Percentiles rank a stretch among this genome's conserved stretches.
phyloP scores from a whole-genome alignment of 2,329 filamentous ascomycete genomes.

The Fusarium albidum region DNA sequence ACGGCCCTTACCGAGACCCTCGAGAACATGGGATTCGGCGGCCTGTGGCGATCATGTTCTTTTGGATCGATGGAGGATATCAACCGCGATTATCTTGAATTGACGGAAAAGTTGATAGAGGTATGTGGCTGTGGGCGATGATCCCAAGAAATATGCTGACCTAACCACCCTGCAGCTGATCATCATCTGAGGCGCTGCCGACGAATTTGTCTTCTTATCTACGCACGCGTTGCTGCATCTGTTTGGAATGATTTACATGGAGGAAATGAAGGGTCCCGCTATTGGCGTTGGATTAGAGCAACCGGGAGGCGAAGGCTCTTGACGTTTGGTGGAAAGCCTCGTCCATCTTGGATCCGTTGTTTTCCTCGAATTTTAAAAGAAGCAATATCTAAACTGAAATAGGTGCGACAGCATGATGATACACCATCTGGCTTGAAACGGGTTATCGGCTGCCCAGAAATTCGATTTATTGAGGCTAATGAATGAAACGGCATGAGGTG shows the following conservation, averaged over 20 bases:
- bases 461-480: neutral
- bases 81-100: slow-evolving; percentile 49
- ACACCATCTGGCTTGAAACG: neutral
- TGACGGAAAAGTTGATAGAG: slow-evolving; percentile 70
- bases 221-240: neutral
- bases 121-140: slow-evolving; percentile 47
- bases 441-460: neutral
- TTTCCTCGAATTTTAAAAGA: neutral
- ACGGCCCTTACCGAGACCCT: slow-evolving; percentile 61
- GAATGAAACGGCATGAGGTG: neutral
- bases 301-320: neutral
- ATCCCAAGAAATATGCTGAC: neutral
- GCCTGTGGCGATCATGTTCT: slow-evolving; percentile 67
- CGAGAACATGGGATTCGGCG: slow-evolving; percentile 68
- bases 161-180: slow-evolving; percentile 1
- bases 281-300: slow-evolving; percentile 2
- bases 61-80: slow-evolving; percentile 53
- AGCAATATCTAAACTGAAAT: neutral
- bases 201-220: neutral
- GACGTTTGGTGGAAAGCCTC: neutral
- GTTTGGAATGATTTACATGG: neutral
- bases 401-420: neutral
- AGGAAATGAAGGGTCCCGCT: neutral
- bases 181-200: slow-evolving; percentile 6
- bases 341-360: neutral